Conservation (phyloP, 1,139 yeast genomes). For the Pneumocystis sp. region DNA sequence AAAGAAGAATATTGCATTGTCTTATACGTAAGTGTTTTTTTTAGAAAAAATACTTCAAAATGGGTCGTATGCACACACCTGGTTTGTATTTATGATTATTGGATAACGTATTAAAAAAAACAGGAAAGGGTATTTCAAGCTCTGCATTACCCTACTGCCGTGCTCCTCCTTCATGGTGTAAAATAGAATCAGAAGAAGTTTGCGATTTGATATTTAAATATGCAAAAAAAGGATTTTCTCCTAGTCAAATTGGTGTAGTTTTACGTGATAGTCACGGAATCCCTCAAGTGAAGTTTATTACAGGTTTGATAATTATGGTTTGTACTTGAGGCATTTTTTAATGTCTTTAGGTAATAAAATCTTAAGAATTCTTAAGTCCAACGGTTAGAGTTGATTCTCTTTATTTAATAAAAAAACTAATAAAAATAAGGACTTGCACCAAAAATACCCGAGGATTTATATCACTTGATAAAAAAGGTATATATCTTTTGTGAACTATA, state of each 20-base stretch:
- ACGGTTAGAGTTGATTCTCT: slow-evolving; percentile 45
- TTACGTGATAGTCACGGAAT: slow-evolving; percentile 99
- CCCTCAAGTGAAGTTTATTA: slow-evolving; percentile 90
- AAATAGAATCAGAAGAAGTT: slow-evolving; percentile 86
- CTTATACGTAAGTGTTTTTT: neutral
- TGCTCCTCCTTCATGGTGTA: slow-evolving; percentile 98
- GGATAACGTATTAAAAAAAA: slow-evolving; percentile 20
- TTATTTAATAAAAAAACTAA: slow-evolving; percentile 28
- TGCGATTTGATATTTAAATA: slow-evolving; percentile 97
- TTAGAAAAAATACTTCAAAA: neutral
- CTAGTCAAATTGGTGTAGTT: slow-evolving; percentile 98
- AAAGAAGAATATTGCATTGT: neutral
- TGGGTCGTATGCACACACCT: neutral
- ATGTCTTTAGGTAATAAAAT: slow-evolving; percentile 53
- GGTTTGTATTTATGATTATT: neutral
- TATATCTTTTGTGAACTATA: neutral
- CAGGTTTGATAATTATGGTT: slow-evolving; percentile 37
- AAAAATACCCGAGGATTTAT: slow-evolving; percentile 99
- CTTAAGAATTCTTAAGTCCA: slow-evolving; percentile 95
- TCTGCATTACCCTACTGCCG: slow-evolving; percentile 99
- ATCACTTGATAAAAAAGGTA: slow-evolving; percentile 89
- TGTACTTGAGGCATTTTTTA: neutral
- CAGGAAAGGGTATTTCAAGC: slow-evolving; percentile 98
- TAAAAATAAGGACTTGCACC: slow-evolving; percentile 64
- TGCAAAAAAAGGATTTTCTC: slow-evolving; percentile 99